Conservation (phyloP, 306 rosid genomes). For the Inga leiocalycina region DNA sequence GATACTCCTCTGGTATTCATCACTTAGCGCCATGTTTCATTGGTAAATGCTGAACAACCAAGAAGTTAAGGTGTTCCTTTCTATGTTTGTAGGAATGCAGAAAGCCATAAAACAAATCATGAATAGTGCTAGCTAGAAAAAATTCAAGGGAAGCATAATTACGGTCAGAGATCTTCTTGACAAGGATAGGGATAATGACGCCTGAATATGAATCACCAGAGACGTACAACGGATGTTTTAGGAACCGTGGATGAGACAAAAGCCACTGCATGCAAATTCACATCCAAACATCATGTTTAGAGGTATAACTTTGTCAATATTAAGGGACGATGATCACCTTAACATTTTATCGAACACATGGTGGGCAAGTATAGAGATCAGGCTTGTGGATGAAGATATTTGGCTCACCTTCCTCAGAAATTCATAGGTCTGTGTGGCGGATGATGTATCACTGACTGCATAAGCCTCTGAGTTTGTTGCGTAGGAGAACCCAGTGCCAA, state of each 20-base stretch:
- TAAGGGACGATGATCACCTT: background rate
- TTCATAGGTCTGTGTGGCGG: background rate
- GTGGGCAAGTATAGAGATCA: background rate
- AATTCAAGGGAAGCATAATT: background rate
- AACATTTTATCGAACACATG: background rate
- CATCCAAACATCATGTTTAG: background rate
- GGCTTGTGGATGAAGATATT: background rate
- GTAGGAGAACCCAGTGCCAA: constrained; percentile 16
- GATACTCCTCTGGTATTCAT: background rate
- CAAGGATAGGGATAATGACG: constrained; percentile 31
- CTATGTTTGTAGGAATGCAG: background rate
- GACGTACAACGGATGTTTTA: constrained; percentile 30
- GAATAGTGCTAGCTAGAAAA: background rate
- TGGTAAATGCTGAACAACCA: background rate
- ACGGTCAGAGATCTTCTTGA: constrained; percentile 31
- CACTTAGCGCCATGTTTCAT: background rate
- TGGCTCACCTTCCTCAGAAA: constrained; percentile 4
- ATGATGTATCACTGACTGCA: background rate
- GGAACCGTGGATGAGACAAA: constrained; percentile 26
- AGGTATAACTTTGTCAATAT: background rate
- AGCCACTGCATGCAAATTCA: constrained; percentile 35
- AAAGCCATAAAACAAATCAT: background rate
- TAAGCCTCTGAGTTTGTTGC: constrained; percentile 1
- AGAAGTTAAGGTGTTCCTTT: background rate
- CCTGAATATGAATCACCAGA: constrained; percentile 49